These are phyloP conservation scores for Tetrahymena borealis DNA, from an alignment of 73 alveolate genomes.

Conservation along the genomic window DNA sequence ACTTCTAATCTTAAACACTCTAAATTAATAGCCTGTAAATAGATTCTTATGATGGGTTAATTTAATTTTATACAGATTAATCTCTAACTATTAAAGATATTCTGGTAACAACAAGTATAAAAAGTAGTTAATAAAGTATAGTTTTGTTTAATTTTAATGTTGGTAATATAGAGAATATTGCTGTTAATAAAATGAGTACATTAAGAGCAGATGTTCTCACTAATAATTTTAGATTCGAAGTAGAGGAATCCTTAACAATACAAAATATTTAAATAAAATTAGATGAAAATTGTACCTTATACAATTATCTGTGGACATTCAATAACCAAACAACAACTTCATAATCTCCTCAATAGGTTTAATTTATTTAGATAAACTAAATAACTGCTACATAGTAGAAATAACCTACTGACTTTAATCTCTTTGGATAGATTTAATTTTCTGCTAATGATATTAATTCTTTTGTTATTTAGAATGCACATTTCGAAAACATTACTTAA, in stretches of 20 bases:
- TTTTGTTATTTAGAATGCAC: neutral
- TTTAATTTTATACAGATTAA: neutral
- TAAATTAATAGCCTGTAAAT: neutral
- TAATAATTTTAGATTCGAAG: neutral
- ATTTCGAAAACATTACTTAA: neutral
- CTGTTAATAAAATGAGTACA: no score
- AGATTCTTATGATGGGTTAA: neutral
- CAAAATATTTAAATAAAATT: neutral
- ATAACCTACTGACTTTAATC: neutral
- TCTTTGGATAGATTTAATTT: neutral
- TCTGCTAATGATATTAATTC: neutral
- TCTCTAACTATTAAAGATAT: neutral
- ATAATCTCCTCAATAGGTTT: neutral
- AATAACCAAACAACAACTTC: neutral
- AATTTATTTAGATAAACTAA: neutral
- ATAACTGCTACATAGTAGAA: neutral
- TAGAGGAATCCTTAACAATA: neutral
- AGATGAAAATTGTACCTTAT: neutral
- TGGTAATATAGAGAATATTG: no score
- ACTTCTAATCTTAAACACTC: neutral
- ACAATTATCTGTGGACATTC: neutral
- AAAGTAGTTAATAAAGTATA: neutral
- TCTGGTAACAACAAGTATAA: neutral
- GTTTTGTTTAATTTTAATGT: neutral
- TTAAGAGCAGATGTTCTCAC: no score